Base-by-base conservation (phyloP, 805 yeast genomes). In the Yarrowia sp. region DNA sequence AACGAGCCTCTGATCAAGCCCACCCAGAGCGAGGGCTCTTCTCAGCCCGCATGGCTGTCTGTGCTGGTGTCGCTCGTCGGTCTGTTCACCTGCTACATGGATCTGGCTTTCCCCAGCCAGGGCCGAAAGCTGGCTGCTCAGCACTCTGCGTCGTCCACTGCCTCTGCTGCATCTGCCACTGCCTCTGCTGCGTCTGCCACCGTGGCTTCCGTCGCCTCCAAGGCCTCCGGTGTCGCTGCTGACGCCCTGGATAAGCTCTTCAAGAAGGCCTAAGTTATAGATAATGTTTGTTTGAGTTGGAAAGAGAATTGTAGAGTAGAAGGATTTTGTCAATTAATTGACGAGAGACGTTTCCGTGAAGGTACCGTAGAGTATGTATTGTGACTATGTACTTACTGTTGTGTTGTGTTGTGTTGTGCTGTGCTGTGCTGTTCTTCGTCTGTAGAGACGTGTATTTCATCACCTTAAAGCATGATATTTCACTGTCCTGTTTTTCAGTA, bases 1-100 rank as follows among this genome's bases (percentile, higher is more conserved):
- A 71, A 71, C 66, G 76, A 75, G 67, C 75, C 77, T 22, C 45
- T 39, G 47, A 48, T 48, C 65, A 48, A 38, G 45, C 57, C 65
- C 36, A 61, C 55, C 8, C 58, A 61, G 39, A 39, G 43, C 47
- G 55, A 45, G 14, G 38, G 57, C 6, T 17, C 65, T 7, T 61
- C 65, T 18, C 71, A 71, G 65, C 73, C 76, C 17, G 75, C 73
- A 10, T 69, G 75, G 72, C 62, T 72, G 65, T 64, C 70, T 15
- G 60, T 74, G 4, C 41, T 68, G 32, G 73, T 75, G 11, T 70
- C 76, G 8, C 18, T 72, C n/a, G 70, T 74, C n/a, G 74, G 76
- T 44, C 60, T 76, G n/a, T 51, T 66, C 8, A 71, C 74, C 42
- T 67, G 74, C 42, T 76, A 76, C 69, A 67, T 71, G 70, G 78